Evolutionary conservation across 768 basidiomycete genomes (phyloP).

Genomic region (Naganishia antarctica): DNA sequence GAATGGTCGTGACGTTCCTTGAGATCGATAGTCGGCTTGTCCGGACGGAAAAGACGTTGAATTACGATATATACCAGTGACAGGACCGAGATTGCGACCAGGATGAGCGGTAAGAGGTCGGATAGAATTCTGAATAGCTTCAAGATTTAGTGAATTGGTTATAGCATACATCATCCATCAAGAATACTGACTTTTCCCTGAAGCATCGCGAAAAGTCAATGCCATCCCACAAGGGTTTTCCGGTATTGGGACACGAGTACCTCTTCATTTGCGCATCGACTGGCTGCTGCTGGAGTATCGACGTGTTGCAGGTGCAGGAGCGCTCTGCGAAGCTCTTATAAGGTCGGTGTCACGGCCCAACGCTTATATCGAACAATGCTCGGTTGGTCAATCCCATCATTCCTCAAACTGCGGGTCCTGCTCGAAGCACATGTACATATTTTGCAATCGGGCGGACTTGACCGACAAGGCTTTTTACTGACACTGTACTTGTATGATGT

Average conservation of each 20-base stretch:
- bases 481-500: not conserved
- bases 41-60: slow-evolving; percentile 1
- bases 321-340: too few species aligned
- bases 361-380: too few species aligned
- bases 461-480: not conserved
- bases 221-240: slow-evolving; percentile 25
- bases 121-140: slow-evolving; percentile 10
- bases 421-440: not conserved
- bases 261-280: not conserved
- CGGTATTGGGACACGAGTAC: not conserved
- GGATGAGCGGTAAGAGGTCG: not conserved
- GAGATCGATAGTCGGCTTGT: slow-evolving; percentile 8
- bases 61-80: not conserved
- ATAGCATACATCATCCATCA: not conserved
- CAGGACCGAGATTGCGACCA: slow-evolving; percentile 2
- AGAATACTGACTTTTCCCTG: slow-evolving; percentile 10
- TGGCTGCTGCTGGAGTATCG: too few species aligned
- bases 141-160: too few species aligned
- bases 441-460: not conserved
- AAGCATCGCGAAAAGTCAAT: slow-evolving; percentile 28
- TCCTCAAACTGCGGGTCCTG: too few species aligned
- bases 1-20: slow-evolving; percentile 17
- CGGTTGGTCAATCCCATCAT: too few species aligned
- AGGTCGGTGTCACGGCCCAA: too few species aligned
- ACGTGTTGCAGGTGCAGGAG: too few species aligned